Evolutionary conservation across 1,284 basidiomycete genomes (phyloP).

Genomic region (Tremellales sp.): DNA sequence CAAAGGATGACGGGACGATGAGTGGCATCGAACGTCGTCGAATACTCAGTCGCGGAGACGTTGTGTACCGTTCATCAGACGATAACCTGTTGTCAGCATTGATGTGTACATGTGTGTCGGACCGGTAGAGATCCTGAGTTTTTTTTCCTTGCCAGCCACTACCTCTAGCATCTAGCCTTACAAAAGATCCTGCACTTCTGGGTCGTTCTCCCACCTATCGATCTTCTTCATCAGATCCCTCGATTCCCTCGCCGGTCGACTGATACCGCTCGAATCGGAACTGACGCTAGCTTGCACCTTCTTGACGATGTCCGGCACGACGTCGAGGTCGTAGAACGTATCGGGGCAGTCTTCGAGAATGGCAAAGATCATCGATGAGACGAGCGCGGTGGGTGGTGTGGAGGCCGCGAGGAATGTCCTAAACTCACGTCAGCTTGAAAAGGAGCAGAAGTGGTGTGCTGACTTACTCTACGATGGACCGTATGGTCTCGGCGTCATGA

Average conservation of each 20-base stretch:
- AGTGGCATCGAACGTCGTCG: too few relatives aligned
- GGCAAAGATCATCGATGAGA: constrained; percentile 63
- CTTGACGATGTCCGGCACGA: constrained; percentile 61
- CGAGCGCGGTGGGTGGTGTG: constrained; percentile 45
- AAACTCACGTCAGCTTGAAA: constrained; percentile 5
- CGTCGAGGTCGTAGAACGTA: constrained; percentile 62
- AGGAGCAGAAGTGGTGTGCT: constrained; percentile 1
- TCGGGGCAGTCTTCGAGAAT: constrained; percentile 57
- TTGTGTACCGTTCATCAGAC: too few relatives aligned
- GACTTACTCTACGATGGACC: constrained; percentile 64
- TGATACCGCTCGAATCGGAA: constrained; percentile 68
- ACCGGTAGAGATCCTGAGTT: too few relatives aligned
- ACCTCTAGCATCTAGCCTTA: constrained; percentile 1
- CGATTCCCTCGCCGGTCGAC: constrained; percentile 78
- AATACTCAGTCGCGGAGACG: too few relatives aligned
- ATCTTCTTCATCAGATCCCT: constrained; percentile 63
- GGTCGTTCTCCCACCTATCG: constrained; percentile 34
- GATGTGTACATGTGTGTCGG: too few relatives aligned
- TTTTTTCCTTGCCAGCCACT: too few relatives aligned
- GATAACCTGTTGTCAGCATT: too few relatives aligned
- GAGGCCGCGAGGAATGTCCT: constrained; percentile 36
- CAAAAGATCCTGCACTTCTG: constrained; percentile 33
- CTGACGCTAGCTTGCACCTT: constrained; percentile 68
- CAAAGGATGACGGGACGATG: too few relatives aligned
- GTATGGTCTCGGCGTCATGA: constrained; percentile 61